Evolutionary conservation across 805 yeast species (phyloP).

Genomic region (Candida patagonica): DNA sequence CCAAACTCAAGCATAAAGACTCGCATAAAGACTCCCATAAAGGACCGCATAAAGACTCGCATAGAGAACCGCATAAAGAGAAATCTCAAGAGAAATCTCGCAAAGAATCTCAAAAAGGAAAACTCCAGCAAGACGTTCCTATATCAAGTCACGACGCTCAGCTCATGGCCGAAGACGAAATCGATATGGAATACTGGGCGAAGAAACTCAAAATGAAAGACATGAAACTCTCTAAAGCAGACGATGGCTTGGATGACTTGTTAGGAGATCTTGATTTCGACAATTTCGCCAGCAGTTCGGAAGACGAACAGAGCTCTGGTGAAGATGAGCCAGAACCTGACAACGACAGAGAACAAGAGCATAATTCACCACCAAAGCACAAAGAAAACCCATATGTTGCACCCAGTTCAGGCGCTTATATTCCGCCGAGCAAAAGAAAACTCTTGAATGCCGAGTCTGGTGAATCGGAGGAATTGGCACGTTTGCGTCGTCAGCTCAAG

Average conservation of each 20-base stretch:
- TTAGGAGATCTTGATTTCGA: slow-evolving; percentile 39
- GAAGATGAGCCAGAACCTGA: slow-evolving; percentile 14
- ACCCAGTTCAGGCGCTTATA: slow-evolving; percentile 40
- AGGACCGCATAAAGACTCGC: not conserved
- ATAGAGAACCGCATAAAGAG: not conserved
- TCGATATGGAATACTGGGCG: slow-evolving; percentile 75
- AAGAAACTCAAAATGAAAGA: slow-evolving; percentile 64
- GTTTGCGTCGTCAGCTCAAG: slow-evolving; percentile 56
- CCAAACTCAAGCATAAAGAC: too few species aligned
- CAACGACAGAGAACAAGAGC: slow-evolving; percentile 22
- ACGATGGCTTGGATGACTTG: slow-evolving; percentile 74
- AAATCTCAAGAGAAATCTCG: not conserved
- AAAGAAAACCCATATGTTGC: slow-evolving; percentile 65
- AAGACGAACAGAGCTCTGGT: slow-evolving; percentile 12
- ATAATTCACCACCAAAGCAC: slow-evolving; percentile 24
- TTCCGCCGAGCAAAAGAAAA: slow-evolving; percentile 80
- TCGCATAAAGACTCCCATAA: not conserved
- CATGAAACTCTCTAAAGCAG: slow-evolving; percentile 45
- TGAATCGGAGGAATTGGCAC: slow-evolving; percentile 37
- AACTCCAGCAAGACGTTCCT: not conserved
- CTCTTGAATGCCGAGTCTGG: slow-evolving; percentile 26
- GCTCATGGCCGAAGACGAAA: slow-evolving; percentile 44
- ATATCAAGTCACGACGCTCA: not conserved
- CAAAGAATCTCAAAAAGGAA: not conserved
- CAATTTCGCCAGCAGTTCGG: slow-evolving; percentile 15